Evolutionary conservation across 208 protist genomes (phyloP).

Genomic region (Leishmania gerbilli): DNA sequence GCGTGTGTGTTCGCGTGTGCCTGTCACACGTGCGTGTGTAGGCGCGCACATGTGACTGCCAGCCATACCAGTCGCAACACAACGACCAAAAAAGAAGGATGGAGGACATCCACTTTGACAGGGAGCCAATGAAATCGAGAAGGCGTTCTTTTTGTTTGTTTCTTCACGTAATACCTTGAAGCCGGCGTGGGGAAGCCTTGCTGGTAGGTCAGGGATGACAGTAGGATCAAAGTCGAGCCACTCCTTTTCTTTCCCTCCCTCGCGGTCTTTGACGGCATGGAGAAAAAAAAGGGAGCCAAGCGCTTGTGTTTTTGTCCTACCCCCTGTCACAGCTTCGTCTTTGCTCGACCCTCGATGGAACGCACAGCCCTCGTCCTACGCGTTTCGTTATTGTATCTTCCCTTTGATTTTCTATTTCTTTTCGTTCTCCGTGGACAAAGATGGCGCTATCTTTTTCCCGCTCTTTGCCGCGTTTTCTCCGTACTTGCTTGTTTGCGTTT

Average conservation of each 20-base stretch:
- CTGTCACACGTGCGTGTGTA: background rate
- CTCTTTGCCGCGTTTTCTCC: background rate
- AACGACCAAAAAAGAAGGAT: background rate
- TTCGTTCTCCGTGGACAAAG: slow-evolving; percentile 5
- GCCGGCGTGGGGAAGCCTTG: background rate
- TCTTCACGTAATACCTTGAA: background rate
- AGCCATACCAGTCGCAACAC: background rate
- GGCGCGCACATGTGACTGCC: background rate
- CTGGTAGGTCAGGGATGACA: background rate
- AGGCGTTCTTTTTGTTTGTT: slow-evolving; percentile 10
- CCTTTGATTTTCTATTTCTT: slow-evolving; percentile 7
- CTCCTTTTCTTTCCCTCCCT: background rate
- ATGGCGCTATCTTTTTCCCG: background rate
- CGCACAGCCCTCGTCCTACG: background rate
- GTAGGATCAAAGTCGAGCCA: background rate
- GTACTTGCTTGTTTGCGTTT: background rate
- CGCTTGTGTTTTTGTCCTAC: background rate
- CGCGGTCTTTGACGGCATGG: background rate
- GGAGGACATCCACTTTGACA: background rate
- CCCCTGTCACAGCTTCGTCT: background rate
- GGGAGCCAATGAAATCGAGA: slow-evolving; percentile 6
- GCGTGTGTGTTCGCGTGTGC: background rate
- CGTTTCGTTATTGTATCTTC: slow-evolving; percentile 1
- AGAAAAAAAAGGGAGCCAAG: background rate
- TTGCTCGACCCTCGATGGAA: slow-evolving; percentile 2